Evolutionary conservation across 164 flowering plant genomes (phyloP).

Genomic region (Litsea cubeba): DNA sequence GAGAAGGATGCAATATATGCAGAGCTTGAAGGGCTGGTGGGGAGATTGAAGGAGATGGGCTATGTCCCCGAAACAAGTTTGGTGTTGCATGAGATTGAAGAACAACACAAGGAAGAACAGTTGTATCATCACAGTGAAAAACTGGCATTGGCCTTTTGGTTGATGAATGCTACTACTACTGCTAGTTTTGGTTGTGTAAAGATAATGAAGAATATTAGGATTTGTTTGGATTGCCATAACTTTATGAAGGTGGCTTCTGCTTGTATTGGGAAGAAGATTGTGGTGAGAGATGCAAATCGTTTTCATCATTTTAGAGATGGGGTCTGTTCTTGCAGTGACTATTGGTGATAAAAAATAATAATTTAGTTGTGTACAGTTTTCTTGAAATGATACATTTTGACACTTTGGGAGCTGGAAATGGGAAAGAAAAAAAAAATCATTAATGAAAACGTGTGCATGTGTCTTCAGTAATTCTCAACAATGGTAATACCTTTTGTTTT

Average conservation of each 20-base stretch:
- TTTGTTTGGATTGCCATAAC: slow-evolving; percentile 73
- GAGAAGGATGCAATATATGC: slow-evolving; percentile 33
- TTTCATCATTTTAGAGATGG: slow-evolving; percentile 62
- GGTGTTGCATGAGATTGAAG: slow-evolving; percentile 57
- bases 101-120: slow-evolving; percentile 65
- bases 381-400: background rate
- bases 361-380: background rate
- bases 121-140: slow-evolving; percentile 75
- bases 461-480: too few species aligned
- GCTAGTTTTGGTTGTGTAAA: slow-evolving; percentile 21
- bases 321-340: slow-evolving; percentile 72
- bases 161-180: slow-evolving; percentile 22
- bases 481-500: too few species aligned
- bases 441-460: too few species aligned
- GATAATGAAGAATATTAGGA: slow-evolving; percentile 72
- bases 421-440: too few species aligned
- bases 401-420: background rate
- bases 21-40: slow-evolving; percentile 35
- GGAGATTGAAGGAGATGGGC: slow-evolving; percentile 44
- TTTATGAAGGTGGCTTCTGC: slow-evolving; percentile 67
- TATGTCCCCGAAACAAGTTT: slow-evolving; percentile 61
- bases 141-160: slow-evolving; percentile 61
- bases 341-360: slow-evolving; percentile 40
- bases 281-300: slow-evolving; percentile 72
- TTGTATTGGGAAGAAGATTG: slow-evolving; percentile 47